Evolutionary conservation across 2,329 filamentous ascomycete genomes (phyloP), one percentile per base, ranked within the genome.

Genomic region (Fusarium virguliforme): DNA sequence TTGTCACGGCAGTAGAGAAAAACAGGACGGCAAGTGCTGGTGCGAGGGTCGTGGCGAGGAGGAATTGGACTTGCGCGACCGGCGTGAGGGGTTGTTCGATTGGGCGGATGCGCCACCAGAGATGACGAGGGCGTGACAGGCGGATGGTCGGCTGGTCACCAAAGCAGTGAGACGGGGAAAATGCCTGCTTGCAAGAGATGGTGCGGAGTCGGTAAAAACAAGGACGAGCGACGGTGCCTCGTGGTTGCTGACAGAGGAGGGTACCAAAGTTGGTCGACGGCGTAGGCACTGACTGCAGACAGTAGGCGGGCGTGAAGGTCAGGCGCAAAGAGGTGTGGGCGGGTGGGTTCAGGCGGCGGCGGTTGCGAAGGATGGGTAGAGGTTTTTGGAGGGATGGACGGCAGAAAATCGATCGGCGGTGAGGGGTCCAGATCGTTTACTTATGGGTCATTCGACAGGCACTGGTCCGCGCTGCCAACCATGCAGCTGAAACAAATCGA

Each of bases 321-420:
- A 74, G 74, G 74, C 73, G 74, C 67, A 75, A 75, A 60, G 70
- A 62, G 70, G 71, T 70, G 71, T 72, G 71, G 62, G 65, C 62
- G 70, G 70, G 64, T 66, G 69, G 71, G 59, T 72, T 72, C 65
- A 66, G 69, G 69, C 69, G 65, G 69, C 69, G 65, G 65, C 68
- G 63, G 68, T 26, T 64, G 69, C 61, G 65, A 71, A 50, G 53
- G 51, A 58, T 48, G 32, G 48, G 55, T 41, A 54, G 32, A 41
- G 54, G 43, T 48, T 48, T 54, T 46, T 53, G 64, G 70, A 71
- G 60, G 70, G 67, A 66, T 71, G 58, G 62, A 61, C 70, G 74
- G 72, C 73, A 75, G 74, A 75, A 67, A 74, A 73, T 70, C 65
- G 74, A 75, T 75, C 74, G 72, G 74, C 74, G 74, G 74, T 75